Percentiles rank a stretch among this genome's conserved stretches.
These are phyloP conservation scores for Russula dissimulans DNA, from an alignment of 768 basidiomycete species.

Conservation along the genomic window DNA sequence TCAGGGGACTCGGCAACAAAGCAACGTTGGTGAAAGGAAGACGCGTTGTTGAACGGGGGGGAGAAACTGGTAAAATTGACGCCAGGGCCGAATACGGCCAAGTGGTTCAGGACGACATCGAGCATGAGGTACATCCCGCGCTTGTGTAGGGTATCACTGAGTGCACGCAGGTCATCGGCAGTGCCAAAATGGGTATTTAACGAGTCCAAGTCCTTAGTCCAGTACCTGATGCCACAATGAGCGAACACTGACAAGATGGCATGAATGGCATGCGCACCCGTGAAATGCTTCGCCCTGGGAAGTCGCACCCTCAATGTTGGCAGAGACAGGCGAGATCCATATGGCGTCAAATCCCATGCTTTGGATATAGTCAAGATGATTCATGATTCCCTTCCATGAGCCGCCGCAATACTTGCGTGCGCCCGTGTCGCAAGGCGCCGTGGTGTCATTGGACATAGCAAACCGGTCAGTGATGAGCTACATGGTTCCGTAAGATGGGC, in stretches of 20 bases:
- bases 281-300: constrained; percentile 50
- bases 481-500: not conserved
- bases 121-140: constrained; percentile 54
- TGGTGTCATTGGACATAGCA: constrained; percentile 36
- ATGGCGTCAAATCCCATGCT: constrained; percentile 53
- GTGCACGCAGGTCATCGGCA: constrained; percentile 39
- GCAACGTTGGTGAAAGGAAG: constrained; percentile 34
- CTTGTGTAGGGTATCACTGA: constrained; percentile 38
- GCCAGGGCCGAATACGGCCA: constrained; percentile 31
- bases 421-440: constrained; percentile 36
- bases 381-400: constrained; percentile 42
- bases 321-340: constrained; percentile 49
- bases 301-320: constrained; percentile 40
- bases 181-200: constrained; percentile 49
- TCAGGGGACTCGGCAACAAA: constrained; percentile 33
- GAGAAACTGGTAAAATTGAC: constrained; percentile 20
- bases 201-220: constrained; percentile 38
- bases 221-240: constrained; percentile 30
- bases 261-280: constrained; percentile 28
- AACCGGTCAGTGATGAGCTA: constrained; percentile 53
- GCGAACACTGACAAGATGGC: not conserved
- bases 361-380: constrained; percentile 54
- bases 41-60: constrained; percentile 29
- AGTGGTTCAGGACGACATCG: constrained; percentile 56
- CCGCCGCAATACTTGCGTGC: constrained; percentile 49